These are phyloP conservation scores for Coprinellus micaceus DNA, from an alignment of 768 basidiomycete species.

Conservation along the genomic window DNA sequence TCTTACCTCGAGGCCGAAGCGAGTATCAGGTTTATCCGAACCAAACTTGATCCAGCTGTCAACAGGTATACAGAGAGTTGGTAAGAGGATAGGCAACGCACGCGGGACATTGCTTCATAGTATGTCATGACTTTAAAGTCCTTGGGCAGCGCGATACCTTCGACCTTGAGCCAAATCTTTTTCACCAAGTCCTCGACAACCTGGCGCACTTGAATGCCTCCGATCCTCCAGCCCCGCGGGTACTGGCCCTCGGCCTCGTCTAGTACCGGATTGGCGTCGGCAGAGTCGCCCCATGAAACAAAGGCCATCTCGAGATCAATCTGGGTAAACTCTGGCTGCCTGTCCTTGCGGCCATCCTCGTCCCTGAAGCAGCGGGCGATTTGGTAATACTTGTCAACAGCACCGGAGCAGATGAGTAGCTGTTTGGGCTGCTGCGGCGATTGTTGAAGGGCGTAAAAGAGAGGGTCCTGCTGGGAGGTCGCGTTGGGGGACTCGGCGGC, in stretches of 20 bases:
- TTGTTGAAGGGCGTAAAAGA: conserved; percentile 89
- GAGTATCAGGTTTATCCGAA: conserved; percentile 91
- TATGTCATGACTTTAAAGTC: conserved; percentile 85
- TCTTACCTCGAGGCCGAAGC: conserved; percentile 79
- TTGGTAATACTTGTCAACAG: conserved; percentile 88
- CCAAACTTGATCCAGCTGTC: conserved; percentile 58
- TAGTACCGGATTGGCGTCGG: conserved; percentile 11
- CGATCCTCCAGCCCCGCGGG: conserved; percentile 70
- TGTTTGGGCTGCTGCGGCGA: conserved; percentile 98
- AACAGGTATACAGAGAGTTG: conserved; percentile 16
- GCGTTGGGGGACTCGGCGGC: conserved; percentile 16
- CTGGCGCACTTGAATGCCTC: conserved; percentile 76
- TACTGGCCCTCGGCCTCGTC: conserved; percentile 7
- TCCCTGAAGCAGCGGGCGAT: conserved; percentile 94
- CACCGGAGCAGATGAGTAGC: conserved; percentile 85
- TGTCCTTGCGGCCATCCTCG: conserved; percentile 91
- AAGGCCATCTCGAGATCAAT: conserved; percentile 96
- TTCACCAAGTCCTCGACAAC: conserved; percentile 73
- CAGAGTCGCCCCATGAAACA: conserved; percentile 68
- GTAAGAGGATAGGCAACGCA: conserved; percentile 34
- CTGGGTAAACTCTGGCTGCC: conserved; percentile 97
- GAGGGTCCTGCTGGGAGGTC: conserved; percentile 23
- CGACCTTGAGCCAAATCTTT: conserved; percentile 70
- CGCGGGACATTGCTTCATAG: conserved; percentile 83
- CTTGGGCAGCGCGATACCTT: conserved; percentile 57